These are phyloP conservation scores for Pholiota microspora DNA, from an alignment of 768 basidiomycete genomes.

Conservation along the genomic window DNA sequence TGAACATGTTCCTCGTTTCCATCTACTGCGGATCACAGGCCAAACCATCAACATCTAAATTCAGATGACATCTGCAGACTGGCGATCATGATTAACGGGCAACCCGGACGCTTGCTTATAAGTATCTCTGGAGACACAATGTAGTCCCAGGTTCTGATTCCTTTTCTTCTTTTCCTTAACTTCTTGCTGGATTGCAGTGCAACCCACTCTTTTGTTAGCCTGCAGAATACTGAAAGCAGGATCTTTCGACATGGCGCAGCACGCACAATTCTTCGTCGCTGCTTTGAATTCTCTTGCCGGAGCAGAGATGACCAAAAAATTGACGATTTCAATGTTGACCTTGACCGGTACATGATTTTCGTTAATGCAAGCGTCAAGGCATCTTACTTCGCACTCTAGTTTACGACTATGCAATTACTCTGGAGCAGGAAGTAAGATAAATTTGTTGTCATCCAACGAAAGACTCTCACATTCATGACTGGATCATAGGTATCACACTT, in stretches of 20 bases:
- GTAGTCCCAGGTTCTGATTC: not conserved
- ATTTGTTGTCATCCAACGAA: no score
- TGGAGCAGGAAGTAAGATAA: not conserved
- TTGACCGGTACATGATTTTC: not conserved
- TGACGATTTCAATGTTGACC: not conserved
- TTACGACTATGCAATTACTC: not conserved
- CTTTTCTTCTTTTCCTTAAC: not conserved
- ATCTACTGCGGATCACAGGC: no score
- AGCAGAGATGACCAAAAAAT: not conserved
- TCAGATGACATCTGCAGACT: no score
- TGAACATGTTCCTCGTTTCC: no score
- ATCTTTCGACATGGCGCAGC: not conserved
- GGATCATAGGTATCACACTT: conserved; percentile 28
- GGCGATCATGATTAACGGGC: no score
- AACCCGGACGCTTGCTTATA: not conserved
- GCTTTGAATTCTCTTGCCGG: not conserved
- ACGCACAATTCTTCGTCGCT: not conserved
- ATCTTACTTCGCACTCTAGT: not conserved
- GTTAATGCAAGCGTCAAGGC: not conserved
- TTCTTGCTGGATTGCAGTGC: not conserved
- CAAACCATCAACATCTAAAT: no score
- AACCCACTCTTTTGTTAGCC: not conserved
- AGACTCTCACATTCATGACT: no score
- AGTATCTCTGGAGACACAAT: not conserved
- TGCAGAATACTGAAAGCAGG: no score